Evolutionary conservation across 78 protist genomes (phyloP).

Genomic region (Pigoraptor vietnamica): DNA sequence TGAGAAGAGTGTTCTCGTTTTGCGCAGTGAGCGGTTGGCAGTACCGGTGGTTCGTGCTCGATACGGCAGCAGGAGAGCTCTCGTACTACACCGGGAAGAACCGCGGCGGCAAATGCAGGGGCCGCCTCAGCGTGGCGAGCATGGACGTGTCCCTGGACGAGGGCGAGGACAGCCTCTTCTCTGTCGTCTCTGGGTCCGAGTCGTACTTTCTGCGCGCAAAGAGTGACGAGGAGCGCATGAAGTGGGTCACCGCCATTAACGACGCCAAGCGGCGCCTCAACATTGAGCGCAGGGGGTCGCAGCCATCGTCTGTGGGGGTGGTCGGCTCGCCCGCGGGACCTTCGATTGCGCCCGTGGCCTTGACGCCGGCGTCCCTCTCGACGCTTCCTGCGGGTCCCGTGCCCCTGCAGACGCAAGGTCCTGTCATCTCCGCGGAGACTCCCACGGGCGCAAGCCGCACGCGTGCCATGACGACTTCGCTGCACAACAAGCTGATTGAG

Average conservation of each 20-base stretch:
- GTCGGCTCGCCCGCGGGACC: too few species aligned
- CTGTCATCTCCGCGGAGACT: too few species aligned
- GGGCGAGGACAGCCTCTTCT: too few species aligned
- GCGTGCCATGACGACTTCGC: not conserved
- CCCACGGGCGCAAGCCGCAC: too few species aligned
- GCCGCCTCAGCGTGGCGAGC: not conserved
- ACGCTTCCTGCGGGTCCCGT: too few species aligned
- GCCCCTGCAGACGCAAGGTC: too few species aligned
- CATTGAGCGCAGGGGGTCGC: not conserved
- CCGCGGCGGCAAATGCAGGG: not conserved
- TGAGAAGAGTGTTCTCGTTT: too few species aligned
- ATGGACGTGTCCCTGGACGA: not conserved
- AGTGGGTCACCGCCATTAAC: not conserved
- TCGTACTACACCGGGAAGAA: not conserved
- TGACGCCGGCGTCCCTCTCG: not conserved
- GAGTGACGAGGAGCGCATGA: not conserved
- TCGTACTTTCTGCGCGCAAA: too few species aligned
- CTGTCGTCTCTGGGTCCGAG: too few species aligned
- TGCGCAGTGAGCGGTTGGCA: conserved; percentile 9
- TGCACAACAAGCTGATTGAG: not conserved
- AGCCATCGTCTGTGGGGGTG: too few species aligned
- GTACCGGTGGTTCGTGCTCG: not conserved
- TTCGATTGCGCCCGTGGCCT: too few species aligned
- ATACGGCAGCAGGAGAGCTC: not conserved
- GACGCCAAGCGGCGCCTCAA: not conserved